Evolutionary conservation across 495 filamentous ascomycete species (phyloP).

Genomic region (Penicillium bialowiezense): DNA sequence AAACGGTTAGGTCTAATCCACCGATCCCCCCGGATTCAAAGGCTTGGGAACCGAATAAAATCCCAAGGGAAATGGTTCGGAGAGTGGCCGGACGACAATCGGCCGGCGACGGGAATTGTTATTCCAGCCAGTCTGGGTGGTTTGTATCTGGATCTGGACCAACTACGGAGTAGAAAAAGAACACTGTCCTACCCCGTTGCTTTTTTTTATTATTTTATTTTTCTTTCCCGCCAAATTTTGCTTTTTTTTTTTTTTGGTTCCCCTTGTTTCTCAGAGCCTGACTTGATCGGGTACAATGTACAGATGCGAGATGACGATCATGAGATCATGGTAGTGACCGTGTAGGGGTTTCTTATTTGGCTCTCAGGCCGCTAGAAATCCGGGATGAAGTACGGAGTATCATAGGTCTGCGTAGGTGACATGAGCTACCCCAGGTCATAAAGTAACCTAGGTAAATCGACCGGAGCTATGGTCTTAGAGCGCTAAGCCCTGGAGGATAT

Average conservation of each 20-base stretch:
- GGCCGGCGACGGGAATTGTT: conserved; percentile 9
- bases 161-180: neutral
- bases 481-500: too few relatives aligned
- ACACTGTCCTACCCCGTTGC: conserved; percentile 1
- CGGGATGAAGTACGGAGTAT: too few relatives aligned
- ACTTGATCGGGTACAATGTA: conserved; percentile 6
- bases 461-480: too few relatives aligned
- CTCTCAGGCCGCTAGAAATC: conserved; percentile 4
- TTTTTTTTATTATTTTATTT: neutral
- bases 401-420: too few relatives aligned
- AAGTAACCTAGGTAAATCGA: too few relatives aligned
- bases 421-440: too few relatives aligned
- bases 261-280: conserved; percentile 7
- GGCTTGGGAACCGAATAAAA: neutral
- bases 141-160: conserved; percentile 9
- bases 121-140: conserved; percentile 10
- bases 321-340: conserved; percentile 10
- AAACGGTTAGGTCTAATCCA: neutral
- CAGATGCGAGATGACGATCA: conserved; percentile 14
- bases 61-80: neutral
- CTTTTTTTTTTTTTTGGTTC: neutral
- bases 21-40: conserved; percentile 8
- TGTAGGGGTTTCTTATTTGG: conserved; percentile 1
- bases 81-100: conserved; percentile 9
- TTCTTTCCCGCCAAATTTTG: neutral